These are phyloP conservation scores for Penicillium concentricum DNA, from an alignment of 2,329 filamentous ascomycete genomes.

Conservation along the genomic window DNA sequence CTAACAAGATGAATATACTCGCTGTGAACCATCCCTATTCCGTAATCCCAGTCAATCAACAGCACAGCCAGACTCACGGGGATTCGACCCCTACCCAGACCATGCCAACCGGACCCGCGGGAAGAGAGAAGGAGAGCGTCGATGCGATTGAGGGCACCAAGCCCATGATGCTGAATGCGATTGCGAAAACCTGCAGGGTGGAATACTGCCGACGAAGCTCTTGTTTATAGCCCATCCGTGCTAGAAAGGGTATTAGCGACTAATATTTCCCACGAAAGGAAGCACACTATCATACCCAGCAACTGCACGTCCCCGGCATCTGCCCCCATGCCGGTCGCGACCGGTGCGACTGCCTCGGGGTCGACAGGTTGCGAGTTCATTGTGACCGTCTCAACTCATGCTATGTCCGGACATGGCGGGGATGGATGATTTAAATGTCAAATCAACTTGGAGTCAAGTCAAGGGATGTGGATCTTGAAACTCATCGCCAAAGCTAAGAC, in stretches of 20 bases:
- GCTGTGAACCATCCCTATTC: constrained; percentile 53
- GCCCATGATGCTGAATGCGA: constrained; percentile 62
- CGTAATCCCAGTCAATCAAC: not conserved
- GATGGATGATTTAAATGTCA: not conserved
- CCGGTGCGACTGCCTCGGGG: not conserved
- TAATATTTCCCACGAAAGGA: not conserved
- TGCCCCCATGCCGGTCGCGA: not conserved
- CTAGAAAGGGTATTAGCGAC: constrained; percentile 17
- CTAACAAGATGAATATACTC: constrained; percentile 57
- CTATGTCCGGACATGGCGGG: not conserved
- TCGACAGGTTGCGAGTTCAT: not conserved
- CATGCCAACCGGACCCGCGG: constrained; percentile 60
- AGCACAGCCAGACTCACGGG: not conserved
- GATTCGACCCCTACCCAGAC: constrained; percentile 51
- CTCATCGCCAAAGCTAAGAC: not conserved
- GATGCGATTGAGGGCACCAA: constrained; percentile 61
- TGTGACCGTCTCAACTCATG: not conserved
- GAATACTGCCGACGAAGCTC: constrained; percentile 62
- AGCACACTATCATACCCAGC: not conserved
- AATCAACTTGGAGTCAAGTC: not conserved
- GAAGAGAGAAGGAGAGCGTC: constrained; percentile 58
- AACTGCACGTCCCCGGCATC: not conserved
- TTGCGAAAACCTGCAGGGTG: constrained; percentile 62
- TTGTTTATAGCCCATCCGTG: constrained; percentile 54
- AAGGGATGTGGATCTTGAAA: not conserved